These are phyloP conservation scores for Salix brachista DNA, from an alignment of 345 rosid genomes.

Conservation along the genomic window DNA sequence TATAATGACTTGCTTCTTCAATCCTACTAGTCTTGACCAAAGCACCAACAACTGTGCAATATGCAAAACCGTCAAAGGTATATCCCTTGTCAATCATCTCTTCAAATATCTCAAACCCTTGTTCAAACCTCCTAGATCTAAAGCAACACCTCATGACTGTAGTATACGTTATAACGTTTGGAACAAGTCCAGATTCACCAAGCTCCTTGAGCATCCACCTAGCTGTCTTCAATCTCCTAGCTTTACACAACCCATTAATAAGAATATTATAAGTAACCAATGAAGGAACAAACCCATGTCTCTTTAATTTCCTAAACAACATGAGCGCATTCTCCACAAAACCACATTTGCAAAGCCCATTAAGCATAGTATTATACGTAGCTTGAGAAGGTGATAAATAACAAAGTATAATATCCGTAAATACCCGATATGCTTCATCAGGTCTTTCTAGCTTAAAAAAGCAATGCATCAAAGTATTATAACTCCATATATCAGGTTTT, in stretches of 20 bases:
- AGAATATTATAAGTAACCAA: constrained; percentile 67
- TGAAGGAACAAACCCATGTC: constrained; percentile 51
- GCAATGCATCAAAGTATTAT: constrained; percentile 75
- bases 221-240: constrained; percentile 47
- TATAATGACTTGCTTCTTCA: constrained; percentile 42
- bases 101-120: constrained; percentile 52
- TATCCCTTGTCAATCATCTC: constrained; percentile 62
- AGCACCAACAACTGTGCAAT: constrained; percentile 60
- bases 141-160: constrained; percentile 64
- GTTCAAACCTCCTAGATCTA: constrained; percentile 45
- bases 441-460: constrained; percentile 60
- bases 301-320: constrained; percentile 50
- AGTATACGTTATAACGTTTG: constrained; percentile 69
- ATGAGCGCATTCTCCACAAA: constrained; percentile 43
- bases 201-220: constrained; percentile 57
- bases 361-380: constrained; percentile 64
- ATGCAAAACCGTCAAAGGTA: constrained; percentile 75
- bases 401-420: constrained; percentile 35
- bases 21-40: constrained; percentile 56
- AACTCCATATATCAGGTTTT: constrained; percentile 76
- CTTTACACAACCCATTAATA: constrained; percentile 68
- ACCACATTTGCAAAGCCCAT: constrained; percentile 78
- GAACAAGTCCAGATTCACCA: constrained; percentile 41
- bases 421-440: constrained; percentile 57
- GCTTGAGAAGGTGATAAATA: constrained; percentile 38